These are phyloP conservation scores for Rhizoclosmatium sp. DNA, from an alignment of 192 early-diverging fungal species.

Conservation along the genomic window DNA sequence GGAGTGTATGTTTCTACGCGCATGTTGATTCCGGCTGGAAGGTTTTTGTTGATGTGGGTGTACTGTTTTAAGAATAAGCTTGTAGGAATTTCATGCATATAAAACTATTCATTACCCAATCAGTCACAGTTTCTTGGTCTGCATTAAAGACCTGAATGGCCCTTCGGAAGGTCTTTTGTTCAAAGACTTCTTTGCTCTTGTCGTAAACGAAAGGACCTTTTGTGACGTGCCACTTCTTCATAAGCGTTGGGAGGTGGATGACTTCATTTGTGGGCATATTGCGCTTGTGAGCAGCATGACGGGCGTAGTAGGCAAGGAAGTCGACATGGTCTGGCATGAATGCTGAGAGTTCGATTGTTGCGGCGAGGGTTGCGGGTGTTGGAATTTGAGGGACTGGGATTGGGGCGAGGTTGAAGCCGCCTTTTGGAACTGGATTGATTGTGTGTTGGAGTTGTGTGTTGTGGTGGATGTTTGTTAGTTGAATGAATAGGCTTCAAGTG, in stretches of 20 bases:
- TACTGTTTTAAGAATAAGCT: conserved; percentile 8
- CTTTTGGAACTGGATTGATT: background rate
- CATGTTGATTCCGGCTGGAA: conserved; percentile 89
- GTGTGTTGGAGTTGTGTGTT: background rate
- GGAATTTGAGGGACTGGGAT: conserved; percentile 30
- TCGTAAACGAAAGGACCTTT: conserved; percentile 96
- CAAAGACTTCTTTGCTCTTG: conserved; percentile 96
- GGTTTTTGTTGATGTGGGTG: conserved; percentile 79
- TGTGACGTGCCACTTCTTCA: conserved; percentile 85
- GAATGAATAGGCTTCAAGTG: background rate
- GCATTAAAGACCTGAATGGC: conserved; percentile 82
- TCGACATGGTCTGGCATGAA: conserved; percentile 87
- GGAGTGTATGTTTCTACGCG: conserved; percentile 62
- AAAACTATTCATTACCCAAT: conserved; percentile 60
- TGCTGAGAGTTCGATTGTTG: conserved; percentile 77
- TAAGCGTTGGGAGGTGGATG: conserved; percentile 75
- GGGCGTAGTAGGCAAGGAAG: conserved; percentile 85
- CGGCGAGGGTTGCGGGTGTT: conserved; percentile 67
- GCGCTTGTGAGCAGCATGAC: conserved; percentile 79
- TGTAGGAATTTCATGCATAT: background rate
- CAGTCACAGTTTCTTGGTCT: conserved; percentile 73
- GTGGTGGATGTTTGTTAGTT: background rate
- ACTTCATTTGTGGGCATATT: conserved; percentile 72
- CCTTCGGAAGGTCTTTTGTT: conserved; percentile 87
- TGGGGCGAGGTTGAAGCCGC: conserved; percentile 42